Base-by-base conservation (phyloP, 2,329 filamentous ascomycete species). In the Ceratocystiopsis brevicomis region DNA sequence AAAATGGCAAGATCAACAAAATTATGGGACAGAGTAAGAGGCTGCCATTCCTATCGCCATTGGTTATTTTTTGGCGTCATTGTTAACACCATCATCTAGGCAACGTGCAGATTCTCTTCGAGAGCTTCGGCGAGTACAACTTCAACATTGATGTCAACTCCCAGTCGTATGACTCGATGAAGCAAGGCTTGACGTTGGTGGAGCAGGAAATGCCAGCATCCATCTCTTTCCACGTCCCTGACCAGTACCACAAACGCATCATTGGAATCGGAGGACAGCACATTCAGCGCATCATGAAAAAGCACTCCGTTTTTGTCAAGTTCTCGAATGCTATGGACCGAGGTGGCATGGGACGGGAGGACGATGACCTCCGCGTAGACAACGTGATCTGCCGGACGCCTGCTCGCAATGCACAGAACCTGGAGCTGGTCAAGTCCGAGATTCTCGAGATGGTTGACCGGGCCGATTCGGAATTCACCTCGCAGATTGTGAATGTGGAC, bases 1-100 rank as follows among this genome's bases (percentile, higher is more conserved):
- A 98, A 69, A 98, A 98, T 54, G 90, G 90, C 61, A 98, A 98
- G 66, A 98, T 98, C 62, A 98, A 98, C 70, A 98, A 98, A 69
- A 98, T 98, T 56, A 98, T 98, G 90, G 90, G 88, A 19, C 88
- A 96, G 61, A 95, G 87, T 73, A 61, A 51, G 68, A 12, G 4
- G 19, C 19, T 6, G 19, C 19, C 19, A 6, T 6, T 21, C 6
- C 19, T 6, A 36, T 14, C 11, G 25, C 8, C 16, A n/a, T 16
- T 17, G n/a, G 53, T 47, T n/a, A 6, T 30, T 40, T 8, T n/a
- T n/a, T n/a, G n/a, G 21, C 8, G 13, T 3, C 15, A 14, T 19
- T 9, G 32, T 39, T 48, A 41, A 52, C 30, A 25, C 18, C 18
- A 39, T 17, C 17, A 13, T 6, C 21, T 16, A 78, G 76, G 76